Evolutionary conservation across 139 green algal genomes (phyloP).

Genomic region (Closterium sp.): DNA sequence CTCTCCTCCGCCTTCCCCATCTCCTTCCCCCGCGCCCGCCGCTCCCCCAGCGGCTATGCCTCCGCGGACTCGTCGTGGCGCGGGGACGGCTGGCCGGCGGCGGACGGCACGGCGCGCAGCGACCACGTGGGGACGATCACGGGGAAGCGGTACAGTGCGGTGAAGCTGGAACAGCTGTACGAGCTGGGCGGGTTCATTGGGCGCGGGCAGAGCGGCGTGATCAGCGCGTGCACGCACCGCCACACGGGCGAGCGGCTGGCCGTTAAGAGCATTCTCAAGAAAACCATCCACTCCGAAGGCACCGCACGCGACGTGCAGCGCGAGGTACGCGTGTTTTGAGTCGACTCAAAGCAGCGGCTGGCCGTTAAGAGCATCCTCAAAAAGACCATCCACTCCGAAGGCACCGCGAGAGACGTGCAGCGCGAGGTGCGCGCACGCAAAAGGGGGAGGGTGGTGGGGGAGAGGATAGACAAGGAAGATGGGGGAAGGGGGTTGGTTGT

Average conservation of each 20-base stretch:
- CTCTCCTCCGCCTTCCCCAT: neutral
- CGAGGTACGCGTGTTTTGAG: neutral
- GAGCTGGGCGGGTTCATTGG: neutral
- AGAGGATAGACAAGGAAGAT: no score
- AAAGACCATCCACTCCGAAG: neutral
- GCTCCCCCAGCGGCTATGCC: neutral
- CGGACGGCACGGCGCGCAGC: neutral
- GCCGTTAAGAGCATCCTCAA: slow-evolving; percentile 4
- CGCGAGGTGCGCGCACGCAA: neutral
- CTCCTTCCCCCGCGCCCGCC: neutral
- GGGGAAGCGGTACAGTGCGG: neutral
- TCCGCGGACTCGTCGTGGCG: neutral
- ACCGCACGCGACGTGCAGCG: neutral
- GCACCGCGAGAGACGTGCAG: neutral
- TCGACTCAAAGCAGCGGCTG: no score
- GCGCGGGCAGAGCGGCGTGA: neutral
- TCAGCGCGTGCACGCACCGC: neutral
- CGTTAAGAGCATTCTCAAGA: neutral
- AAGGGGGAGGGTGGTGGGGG: no score
- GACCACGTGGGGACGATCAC: neutral
- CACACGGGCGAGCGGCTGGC: neutral
- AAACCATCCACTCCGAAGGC: neutral
- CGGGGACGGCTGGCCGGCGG: neutral
- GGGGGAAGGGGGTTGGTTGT: no score
- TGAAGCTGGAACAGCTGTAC: neutral